These are phyloP conservation scores for Lactifluus pinguis DNA, from an alignment of 768 basidiomycete species.

Conservation along the genomic window DNA sequence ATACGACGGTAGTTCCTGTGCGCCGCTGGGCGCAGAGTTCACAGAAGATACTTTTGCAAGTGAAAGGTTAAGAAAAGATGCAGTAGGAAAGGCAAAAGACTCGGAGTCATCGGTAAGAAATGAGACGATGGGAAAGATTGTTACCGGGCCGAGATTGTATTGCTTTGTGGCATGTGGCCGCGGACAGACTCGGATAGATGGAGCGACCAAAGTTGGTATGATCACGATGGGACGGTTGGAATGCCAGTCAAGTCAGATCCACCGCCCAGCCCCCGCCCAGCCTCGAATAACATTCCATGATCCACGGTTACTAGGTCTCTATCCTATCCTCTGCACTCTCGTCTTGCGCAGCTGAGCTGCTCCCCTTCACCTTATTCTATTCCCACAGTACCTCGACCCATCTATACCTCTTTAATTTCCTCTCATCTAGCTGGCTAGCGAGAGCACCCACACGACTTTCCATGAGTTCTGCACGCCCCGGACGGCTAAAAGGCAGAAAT, in stretches of 20 bases:
- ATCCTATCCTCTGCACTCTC: neutral
- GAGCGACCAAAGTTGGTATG: too few relatives aligned
- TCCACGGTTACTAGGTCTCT: neutral
- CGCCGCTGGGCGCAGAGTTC: neutral
- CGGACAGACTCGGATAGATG: too few relatives aligned
- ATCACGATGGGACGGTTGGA: neutral
- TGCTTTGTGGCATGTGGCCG: too few relatives aligned
- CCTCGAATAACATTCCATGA: neutral
- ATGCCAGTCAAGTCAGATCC: neutral
- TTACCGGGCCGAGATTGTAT: neutral
- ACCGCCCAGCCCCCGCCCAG: neutral
- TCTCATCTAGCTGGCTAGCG: constrained; percentile 15
- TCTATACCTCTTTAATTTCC: too few relatives aligned
- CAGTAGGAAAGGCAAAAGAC: too few relatives aligned
- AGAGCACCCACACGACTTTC: neutral
- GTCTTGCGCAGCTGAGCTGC: neutral
- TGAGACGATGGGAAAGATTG: too few relatives aligned
- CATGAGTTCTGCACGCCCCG: constrained; percentile 15
- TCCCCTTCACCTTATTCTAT: neutral
- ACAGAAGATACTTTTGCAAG: neutral
- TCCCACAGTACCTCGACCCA: neutral
- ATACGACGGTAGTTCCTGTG: neutral
- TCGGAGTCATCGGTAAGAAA: too few relatives aligned
- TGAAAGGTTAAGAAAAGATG: too few relatives aligned
- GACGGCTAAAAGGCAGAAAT: constrained; percentile 2